These are phyloP conservation scores for Sextonia rubra DNA, from an alignment of 164 flowering plant genomes.

Conservation along the genomic window DNA sequence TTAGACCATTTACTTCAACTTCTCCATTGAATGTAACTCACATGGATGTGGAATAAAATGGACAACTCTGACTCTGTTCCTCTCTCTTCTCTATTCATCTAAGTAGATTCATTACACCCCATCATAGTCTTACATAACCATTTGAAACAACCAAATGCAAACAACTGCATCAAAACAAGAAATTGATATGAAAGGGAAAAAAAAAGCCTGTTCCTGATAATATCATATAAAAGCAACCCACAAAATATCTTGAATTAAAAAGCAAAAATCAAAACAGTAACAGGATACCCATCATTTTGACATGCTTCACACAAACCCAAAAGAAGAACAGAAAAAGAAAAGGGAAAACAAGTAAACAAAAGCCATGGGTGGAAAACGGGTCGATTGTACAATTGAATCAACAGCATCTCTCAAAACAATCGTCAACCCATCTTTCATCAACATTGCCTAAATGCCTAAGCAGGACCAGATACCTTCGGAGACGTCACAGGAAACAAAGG, in stretches of 20 bases:
- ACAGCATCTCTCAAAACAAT: neutral
- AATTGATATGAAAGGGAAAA: no score
- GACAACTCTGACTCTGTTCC: no score
- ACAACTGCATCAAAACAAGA: neutral
- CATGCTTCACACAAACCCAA: neutral
- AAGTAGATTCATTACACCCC: no score
- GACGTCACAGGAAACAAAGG: slow-evolving; percentile 86
- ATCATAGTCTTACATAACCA: no score
- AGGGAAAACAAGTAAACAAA: neutral
- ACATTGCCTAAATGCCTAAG: slow-evolving; percentile 1
- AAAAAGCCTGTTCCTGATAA: neutral
- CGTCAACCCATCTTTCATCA: neutral
- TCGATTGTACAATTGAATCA: neutral
- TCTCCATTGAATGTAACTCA: no score
- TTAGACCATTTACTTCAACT: no score
- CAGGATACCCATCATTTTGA: neutral
- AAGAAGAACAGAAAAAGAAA: neutral
- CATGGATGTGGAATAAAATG: no score
- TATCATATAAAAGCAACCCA: neutral
- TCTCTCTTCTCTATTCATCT: no score
- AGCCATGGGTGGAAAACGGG: neutral
- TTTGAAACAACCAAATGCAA: no score
- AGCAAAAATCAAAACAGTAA: neutral
- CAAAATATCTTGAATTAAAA: no score
- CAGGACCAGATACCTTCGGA: slow-evolving; percentile 44